Base-by-base conservation (phyloP, 2,329 filamentous ascomycete genomes). In the Dactylellina leptospora region DNA sequence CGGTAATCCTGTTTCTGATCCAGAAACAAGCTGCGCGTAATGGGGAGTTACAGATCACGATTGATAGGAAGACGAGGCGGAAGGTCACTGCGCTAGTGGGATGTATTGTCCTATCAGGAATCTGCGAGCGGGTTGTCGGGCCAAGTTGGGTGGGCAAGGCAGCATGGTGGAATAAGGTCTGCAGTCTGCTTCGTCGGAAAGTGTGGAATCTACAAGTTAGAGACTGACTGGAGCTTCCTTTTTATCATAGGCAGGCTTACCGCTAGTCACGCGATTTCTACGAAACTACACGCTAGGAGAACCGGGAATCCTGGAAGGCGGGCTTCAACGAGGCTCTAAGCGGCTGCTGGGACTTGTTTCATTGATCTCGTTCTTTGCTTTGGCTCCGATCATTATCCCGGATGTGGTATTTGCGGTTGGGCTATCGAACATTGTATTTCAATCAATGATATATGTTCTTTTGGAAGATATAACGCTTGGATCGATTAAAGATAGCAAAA, bases 111-210 rank as follows among this genome's bases (percentile, higher is more conserved):
- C 33, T 73, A 16, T 73, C 69, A 20, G 69, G 69, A 13, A 33
- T 61, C 1, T 73, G 61, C 22, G 69, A 73, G 23, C 40, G 69
- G 20, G 61, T 62, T 20, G 69, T 73, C 6, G 69, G 69, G 11
- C 55, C 69, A n/a, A 54, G 28, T 16, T 73, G 60, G 69, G 42
- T 27, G 8, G 69, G 55, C 25, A 73, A 58, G 23, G 69, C 60
- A 2, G 62, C 61, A 13, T 73, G 69, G 69, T 73, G 69, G 69
- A 51, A 66, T 61, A 73, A 73, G 69, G 69, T 73, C 47, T 45
- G 69, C 61, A 28, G 16, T 40, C 23, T 30, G 1, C 28, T 45
- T 10, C 16, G 10, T 23, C 13, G 4, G 38, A 42, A 42, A 8
- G 4, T n/a, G n/a, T 16, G n/a, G n/a, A n/a, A n/a, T n/a, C n/a